Conservation (phyloP, 139 green algal species). For the Chlamydomonas incerta region DNA sequence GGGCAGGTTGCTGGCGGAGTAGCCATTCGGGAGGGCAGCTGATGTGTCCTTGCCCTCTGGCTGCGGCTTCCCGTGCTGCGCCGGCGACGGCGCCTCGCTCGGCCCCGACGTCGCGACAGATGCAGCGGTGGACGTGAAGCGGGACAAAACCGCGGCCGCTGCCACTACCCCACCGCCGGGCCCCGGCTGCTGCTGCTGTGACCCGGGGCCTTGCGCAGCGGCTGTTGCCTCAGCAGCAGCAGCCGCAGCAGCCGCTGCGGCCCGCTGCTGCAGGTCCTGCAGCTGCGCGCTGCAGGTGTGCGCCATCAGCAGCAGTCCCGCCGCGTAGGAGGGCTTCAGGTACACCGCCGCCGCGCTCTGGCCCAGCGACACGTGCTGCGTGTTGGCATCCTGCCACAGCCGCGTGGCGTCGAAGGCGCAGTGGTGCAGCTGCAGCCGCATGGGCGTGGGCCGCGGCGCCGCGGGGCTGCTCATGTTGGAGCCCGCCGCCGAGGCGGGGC, state of each 20-base stretch:
- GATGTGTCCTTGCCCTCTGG: no score
- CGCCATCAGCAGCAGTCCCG: constrained; percentile 39
- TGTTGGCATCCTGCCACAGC: constrained; percentile 32
- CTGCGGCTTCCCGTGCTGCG: no score
- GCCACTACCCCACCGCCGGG: no score
- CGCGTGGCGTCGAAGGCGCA: constrained; percentile 33
- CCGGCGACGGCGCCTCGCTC: not conserved
- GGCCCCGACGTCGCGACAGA: no score
- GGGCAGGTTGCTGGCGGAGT: no score
- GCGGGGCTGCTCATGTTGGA: not conserved
- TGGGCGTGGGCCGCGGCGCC: not conserved
- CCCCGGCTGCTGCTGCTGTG: not conserved
- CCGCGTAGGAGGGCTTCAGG: constrained; percentile 29
- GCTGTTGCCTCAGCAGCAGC: no score
- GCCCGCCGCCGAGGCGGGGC: no score
- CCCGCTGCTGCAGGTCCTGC: not conserved
- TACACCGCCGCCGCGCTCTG: constrained; percentile 9
- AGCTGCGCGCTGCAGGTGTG: constrained; percentile 25
- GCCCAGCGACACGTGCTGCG: not conserved
- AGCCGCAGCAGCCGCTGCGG: no score
- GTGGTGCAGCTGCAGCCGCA: constrained; percentile 41
- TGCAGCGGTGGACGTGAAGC: no score
- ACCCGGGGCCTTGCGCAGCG: not conserved
- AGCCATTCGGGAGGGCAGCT: no score
- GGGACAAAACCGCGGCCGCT: no score